Evolutionary conservation across 2,329 filamentous ascomycete genomes (phyloP).

Genomic region (Tolypocladium tundrense): DNA sequence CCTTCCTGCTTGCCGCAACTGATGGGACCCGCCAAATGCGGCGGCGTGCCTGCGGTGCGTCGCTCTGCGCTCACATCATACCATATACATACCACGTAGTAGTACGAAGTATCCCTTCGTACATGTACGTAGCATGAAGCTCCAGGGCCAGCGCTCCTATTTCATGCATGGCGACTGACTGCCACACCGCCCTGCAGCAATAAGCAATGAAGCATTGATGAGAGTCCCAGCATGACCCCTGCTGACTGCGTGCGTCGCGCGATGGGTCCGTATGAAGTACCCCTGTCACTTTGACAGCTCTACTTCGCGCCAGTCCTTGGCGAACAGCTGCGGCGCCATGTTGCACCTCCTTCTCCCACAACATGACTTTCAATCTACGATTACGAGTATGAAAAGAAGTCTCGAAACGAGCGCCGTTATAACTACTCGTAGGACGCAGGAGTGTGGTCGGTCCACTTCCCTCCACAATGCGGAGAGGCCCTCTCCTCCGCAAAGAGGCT

Average conservation of each 20-base stretch:
- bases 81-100: too few relatives aligned
- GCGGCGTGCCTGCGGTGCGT: neutral
- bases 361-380: neutral
- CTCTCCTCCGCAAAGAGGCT: conserved; percentile 1
- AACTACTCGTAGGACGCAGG: neutral
- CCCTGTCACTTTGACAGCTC: neutral
- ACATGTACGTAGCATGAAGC: neutral
- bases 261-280: too few relatives aligned
- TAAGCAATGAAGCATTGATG: too few relatives aligned
- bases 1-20: neutral
- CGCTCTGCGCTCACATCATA: neutral
- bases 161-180: neutral
- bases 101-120: too few relatives aligned
- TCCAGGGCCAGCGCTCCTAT: neutral
- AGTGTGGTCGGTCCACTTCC: neutral
- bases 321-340: neutral
- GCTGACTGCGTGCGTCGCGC: neutral
- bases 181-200: neutral
- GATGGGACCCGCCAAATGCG: neutral
- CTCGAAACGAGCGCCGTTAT: neutral
- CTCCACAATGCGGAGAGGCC: neutral
- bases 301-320: neutral
- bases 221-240: neutral
- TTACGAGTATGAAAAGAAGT: neutral
- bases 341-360: neutral